Base-by-base conservation (phyloP, 164 flowering plant genomes). In the Aristolochia contorta region DNA sequence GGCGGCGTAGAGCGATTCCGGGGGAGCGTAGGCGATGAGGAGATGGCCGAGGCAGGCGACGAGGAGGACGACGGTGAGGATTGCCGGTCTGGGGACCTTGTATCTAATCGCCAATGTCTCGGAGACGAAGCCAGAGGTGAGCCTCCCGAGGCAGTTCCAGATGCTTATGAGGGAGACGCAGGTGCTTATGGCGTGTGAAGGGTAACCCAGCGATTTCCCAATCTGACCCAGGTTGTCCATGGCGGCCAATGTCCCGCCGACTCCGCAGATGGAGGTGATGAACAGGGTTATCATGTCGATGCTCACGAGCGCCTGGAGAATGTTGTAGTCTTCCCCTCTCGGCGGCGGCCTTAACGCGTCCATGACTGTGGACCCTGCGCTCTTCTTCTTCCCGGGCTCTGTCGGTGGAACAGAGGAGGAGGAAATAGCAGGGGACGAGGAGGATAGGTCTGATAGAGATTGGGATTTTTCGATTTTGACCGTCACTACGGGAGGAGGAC, bases 221-320 rank as follows among this genome's bases (percentile, higher is more conserved):
- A 84, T 84, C 63, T 84, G 90, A 22, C 86, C 86, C 50, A 84
- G 6, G 51, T 84, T 84, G 74, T 85, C 91, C 3, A 85, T 78
- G 0, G 80, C 81, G 6, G 87, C 79, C 20, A 85, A 60, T 0
- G 80, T 78, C 41, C 84, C 80, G 0, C 90, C 86, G 12, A 79
- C 62, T 1, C 85, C 85, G 60, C 87, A 84, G 4, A 71, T 73
- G 10, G 79, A 69, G 0, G 85, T 73, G 0, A 82, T 0, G 68
- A 85, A 78, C 9, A 85, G 77, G 16, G 81, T 65, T 10, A 81
- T 21, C 91, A 85, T 81, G 74, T 82, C 87, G 0, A 75, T 13
- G 66, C 82, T 82, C 52, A 82, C 71, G 0, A 82, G 75, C 0
- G 85, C 91, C 57, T 85, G 91, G 8, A 78, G 59, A 10, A 85